Conservation (phyloP, 228 moss, liverwort and hornwort species). For the Sphagnum magellanicum region DNA sequence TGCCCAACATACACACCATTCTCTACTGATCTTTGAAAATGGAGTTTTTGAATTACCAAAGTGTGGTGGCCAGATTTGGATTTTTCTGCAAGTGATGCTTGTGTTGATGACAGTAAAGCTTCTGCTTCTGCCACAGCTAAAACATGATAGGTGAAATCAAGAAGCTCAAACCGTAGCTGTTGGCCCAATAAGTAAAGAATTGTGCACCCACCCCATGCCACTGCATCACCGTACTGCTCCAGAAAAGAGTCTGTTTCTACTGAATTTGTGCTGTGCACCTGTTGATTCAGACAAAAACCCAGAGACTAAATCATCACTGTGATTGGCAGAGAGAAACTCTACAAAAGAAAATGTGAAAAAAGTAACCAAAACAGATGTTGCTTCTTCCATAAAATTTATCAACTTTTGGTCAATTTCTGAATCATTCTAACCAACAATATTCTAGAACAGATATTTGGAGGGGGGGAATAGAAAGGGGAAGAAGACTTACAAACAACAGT, state of each 20-base stretch:
- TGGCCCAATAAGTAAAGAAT: conserved; percentile 80
- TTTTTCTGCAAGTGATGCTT: conserved; percentile 61
- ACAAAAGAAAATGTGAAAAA: too few species aligned
- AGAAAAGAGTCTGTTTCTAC: conserved; percentile 61
- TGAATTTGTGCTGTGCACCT: conserved; percentile 45
- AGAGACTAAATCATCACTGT: not conserved
- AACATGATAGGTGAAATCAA: conserved; percentile 90
- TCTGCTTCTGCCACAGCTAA: conserved; percentile 77
- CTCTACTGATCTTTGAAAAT: too few species aligned
- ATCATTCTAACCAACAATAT: too few species aligned
- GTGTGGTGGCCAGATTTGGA: conserved; percentile 38
- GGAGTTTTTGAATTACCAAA: too few species aligned
- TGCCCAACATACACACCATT: too few species aligned
- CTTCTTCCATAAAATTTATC: too few species aligned
- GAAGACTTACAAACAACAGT: conserved; percentile 34
- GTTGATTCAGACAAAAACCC: not conserved
- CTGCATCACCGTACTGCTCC: conserved; percentile 84
- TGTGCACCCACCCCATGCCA: conserved; percentile 95
- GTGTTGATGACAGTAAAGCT: conserved; percentile 60
- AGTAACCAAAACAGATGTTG: too few species aligned
- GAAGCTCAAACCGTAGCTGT: conserved; percentile 76
- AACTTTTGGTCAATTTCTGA: too few species aligned
- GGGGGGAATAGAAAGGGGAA: too few species aligned
- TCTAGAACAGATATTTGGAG: too few species aligned
- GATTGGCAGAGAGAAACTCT: not conserved